Evolutionary conservation across 257 asterid species (phyloP).

Genomic region (Solanum lycopersicoides): DNA sequence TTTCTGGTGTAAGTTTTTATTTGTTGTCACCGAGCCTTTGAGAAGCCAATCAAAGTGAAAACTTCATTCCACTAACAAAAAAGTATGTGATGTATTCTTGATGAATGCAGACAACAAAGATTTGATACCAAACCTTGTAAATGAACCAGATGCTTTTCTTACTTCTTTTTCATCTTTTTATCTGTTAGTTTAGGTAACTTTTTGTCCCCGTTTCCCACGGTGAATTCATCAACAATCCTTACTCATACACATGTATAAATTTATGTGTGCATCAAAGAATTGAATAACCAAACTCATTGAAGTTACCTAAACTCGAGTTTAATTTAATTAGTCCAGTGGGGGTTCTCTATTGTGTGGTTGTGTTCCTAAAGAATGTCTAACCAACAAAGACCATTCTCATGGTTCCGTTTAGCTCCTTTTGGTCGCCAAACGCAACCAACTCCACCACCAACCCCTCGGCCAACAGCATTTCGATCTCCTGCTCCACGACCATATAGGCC

Average conservation of each 20-base stretch:
- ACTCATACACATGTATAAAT: background rate
- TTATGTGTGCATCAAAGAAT: background rate
- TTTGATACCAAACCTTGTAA: background rate
- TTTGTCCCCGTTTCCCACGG: background rate
- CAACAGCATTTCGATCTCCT: background rate
- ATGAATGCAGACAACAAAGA: background rate
- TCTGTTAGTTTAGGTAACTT: background rate
- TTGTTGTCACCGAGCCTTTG: background rate
- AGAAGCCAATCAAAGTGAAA: background rate
- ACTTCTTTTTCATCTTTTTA: background rate
- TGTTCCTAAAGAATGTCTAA: background rate
- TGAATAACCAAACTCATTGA: background rate
- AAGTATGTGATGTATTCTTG: background rate
- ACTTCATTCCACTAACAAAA: background rate
- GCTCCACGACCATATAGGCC: background rate
- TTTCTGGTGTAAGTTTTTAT: background rate
- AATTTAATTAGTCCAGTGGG: background rate
- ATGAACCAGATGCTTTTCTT: background rate
- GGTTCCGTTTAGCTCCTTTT: slow-evolving; percentile 1
- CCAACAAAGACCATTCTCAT: slow-evolving; percentile 1
- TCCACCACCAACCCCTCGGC: background rate
- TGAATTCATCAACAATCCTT: background rate
- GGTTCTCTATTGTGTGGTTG: background rate
- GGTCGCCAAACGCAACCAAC: background rate
- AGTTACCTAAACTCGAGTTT: background rate